Evolutionary conservation across 2,329 filamentous ascomycete species (phyloP), one percentile per base, ranked within the genome.

Genomic region (Epichloe coenophiala): DNA sequence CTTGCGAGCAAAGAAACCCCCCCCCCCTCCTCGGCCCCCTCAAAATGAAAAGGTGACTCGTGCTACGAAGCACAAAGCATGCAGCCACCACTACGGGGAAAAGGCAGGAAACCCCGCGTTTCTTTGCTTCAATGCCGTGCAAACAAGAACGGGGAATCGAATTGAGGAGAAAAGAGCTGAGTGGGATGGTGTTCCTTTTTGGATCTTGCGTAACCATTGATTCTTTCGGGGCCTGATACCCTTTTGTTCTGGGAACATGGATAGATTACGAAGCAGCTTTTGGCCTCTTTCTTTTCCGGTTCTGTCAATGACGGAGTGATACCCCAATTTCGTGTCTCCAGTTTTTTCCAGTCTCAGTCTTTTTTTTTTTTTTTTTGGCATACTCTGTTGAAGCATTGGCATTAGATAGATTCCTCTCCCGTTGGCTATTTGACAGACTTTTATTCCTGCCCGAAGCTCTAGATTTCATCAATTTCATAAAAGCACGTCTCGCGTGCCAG

Each of bases 231-330:
- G 37, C 23, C 11, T 7, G 19, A 47, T 39, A 7, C 36, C 4
- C 7, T 33, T 19, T 19, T 9, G 2, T 19, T 7, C 27, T 38
- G 6, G 17, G 11, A 40, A 39, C 40, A 33, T 41, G 36, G 45
- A 33, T 40, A 33, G 37, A 47, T 38, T 5, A 17, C 37, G 21
- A 3, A 27, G 37, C 45, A 9, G 13, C 44, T 13, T 45, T 45
- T 45, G 40, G 40, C 17, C 19, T 36, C 19, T 36, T 37, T 6
- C 9, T 17, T 46, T 47, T 38, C 21, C 42, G 41, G 6, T 45
- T 49, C 47, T 39, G 47, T 49, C 47, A 12, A 42, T 27, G 40
- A 37, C 40, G 37, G 47, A 44, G 19, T 44, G 33, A 44, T 49
- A 44, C 40, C 40, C 40, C 19, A 13, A 27, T 44, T 47, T 46